These are phyloP conservation scores for Actinomortierella ambigua DNA, from an alignment of 371 early-diverging fungal species.

Conservation along the genomic window DNA sequence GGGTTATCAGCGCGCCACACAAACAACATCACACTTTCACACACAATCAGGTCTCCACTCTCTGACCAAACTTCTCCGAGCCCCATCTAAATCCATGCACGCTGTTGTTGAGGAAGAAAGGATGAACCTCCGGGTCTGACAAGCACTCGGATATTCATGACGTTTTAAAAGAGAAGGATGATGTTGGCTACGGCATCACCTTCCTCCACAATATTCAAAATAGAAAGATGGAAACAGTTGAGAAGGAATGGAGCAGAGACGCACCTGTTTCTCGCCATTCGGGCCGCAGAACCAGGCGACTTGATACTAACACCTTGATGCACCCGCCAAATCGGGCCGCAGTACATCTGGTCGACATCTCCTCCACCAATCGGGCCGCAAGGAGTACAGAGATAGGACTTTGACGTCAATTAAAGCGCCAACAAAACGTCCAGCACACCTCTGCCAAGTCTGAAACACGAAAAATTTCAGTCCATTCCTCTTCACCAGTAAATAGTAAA, in stretches of 20 bases:
- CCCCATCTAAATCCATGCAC: too few relatives aligned
- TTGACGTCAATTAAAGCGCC: constrained; percentile 15
- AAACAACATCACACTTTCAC: too few relatives aligned
- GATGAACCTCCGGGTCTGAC: constrained; percentile 5
- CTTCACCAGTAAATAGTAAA: constrained; percentile 4
- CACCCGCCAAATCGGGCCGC: constrained; percentile 5
- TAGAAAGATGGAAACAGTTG: constrained; percentile 2
- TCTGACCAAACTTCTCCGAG: too few relatives aligned
- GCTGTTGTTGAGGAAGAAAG: constrained; percentile 7
- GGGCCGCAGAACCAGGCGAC: constrained; percentile 22
- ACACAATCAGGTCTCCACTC: too few relatives aligned
- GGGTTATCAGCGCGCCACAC: too few relatives aligned
- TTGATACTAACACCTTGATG: constrained; percentile 13
- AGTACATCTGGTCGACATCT: constrained; percentile 19
- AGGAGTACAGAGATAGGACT: constrained; percentile 24
- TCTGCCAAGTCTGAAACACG: constrained; percentile 15
- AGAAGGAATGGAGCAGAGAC: constrained; percentile 13
- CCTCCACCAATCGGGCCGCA: constrained; percentile 17
- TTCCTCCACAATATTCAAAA: constrained; percentile 13
- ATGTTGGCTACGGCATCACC: constrained; percentile 1
- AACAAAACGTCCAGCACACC: constrained; percentile 20
- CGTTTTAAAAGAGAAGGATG: background rate
- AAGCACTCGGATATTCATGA: constrained; percentile 9
- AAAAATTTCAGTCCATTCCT: constrained; percentile 14
- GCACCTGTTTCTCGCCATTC: constrained; percentile 16